phyloP scores from a whole-genome alignment of 192 early-diverging fungal species.

The Linnemannia hyalina region DNA sequence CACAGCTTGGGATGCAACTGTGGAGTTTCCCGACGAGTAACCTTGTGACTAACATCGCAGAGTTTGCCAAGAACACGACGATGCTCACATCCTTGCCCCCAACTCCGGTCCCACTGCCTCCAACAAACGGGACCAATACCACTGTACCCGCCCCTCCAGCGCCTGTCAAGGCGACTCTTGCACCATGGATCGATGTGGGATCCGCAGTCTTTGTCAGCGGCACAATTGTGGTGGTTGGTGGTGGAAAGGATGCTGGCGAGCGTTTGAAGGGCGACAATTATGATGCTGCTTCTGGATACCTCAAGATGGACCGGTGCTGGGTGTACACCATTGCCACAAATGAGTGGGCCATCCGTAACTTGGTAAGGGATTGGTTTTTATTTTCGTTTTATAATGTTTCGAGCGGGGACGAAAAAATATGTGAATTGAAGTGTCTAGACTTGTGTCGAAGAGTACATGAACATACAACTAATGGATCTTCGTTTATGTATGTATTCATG shows the following conservation, averaged over 20 bases:
- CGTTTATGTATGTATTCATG: not conserved
- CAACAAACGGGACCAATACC: slow-evolving; percentile 18
- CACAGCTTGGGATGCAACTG: slow-evolving; percentile 36
- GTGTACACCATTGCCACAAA: slow-evolving; percentile 34
- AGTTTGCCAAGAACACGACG: slow-evolving; percentile 31
- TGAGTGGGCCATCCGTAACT: slow-evolving; percentile 17
- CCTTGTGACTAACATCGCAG: slow-evolving; percentile 11
- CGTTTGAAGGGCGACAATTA: slow-evolving; percentile 23
- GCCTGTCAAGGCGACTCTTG: not conserved
- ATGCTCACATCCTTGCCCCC: slow-evolving; percentile 22
- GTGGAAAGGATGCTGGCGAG: slow-evolving; percentile 19
- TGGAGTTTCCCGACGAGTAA: slow-evolving; percentile 27
- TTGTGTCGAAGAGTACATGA: not conserved
- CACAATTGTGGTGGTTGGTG: slow-evolving; percentile 43
- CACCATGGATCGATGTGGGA: slow-evolving; percentile 35
- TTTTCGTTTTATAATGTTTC: not conserved
- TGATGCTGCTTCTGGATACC: slow-evolving; percentile 26
- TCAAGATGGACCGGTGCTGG: slow-evolving; percentile 47
- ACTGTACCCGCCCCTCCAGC: slow-evolving; percentile 17
- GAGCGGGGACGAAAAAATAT: not conserved
- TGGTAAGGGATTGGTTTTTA: slow-evolving; percentile 20
- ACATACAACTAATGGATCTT: not conserved
- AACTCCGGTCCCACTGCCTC: slow-evolving; percentile 9
- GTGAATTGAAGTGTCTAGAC: not conserved
- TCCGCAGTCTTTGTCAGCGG: slow-evolving; percentile 29